These are phyloP conservation scores for Colletotrichum godetiae DNA, from an alignment of 2,329 filamentous ascomycete genomes.

Conservation along the genomic window DNA sequence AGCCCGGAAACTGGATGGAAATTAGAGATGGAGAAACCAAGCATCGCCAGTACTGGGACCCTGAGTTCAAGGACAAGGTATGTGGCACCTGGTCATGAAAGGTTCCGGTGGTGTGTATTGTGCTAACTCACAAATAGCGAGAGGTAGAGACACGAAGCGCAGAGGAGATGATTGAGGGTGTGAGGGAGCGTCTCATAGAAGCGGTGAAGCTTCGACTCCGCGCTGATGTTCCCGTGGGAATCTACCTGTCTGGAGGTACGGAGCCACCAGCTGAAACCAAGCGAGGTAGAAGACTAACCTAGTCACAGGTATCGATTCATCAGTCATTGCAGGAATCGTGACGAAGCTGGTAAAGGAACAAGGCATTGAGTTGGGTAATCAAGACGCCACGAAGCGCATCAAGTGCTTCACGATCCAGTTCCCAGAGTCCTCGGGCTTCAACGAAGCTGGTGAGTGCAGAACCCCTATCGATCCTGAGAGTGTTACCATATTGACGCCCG, in stretches of 20 bases:
- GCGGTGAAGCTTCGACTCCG: conserved; percentile 63
- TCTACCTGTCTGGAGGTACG: conserved; percentile 68
- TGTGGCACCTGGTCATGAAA: background rate
- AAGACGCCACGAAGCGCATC: conserved; percentile 42
- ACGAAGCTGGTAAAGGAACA: conserved; percentile 60
- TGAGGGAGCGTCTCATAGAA: conserved; percentile 61
- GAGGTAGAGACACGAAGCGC: conserved; percentile 54
- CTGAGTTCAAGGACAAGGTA: conserved; percentile 63
- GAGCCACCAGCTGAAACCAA: conserved; percentile 58
- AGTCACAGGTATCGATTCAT: conserved; percentile 68
- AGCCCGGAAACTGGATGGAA: conserved; percentile 57
- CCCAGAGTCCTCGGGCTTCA: conserved; percentile 57
- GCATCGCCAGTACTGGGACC: conserved; percentile 63
- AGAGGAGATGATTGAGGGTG: conserved; percentile 62
- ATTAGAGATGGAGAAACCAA: conserved; percentile 48
- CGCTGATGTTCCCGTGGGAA: conserved; percentile 67
- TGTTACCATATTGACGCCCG: background rate
- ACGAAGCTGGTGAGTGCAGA: conserved; percentile 55
- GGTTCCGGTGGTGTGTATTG: no score
- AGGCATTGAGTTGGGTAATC: conserved; percentile 58
- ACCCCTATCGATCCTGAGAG: no score
- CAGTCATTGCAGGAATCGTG: conserved; percentile 66
- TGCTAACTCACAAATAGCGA: conserved; percentile 34
- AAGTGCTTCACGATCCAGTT: conserved; percentile 64
- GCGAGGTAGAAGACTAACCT: conserved; percentile 45